A percentile compares a stretch with the other conserved stretches of the same genome.
phyloP scores from a whole-genome alignment of 2,329 filamentous ascomycete genomes.

The Fusarium coicis region DNA sequence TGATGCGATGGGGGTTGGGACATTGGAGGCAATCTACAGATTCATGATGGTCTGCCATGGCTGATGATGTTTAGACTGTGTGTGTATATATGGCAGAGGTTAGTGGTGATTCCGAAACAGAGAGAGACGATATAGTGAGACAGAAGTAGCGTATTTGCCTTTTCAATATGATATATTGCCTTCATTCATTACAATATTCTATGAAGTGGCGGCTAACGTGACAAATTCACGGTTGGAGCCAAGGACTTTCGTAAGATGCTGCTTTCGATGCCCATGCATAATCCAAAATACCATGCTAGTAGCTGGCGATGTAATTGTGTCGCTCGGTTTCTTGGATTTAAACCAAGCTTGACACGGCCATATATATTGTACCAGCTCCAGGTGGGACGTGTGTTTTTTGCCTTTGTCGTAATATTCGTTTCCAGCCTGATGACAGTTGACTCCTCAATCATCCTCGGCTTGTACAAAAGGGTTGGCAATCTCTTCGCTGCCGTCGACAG shows the following conservation, averaged over 20 bases:
- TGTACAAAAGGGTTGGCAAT: slow-evolving; percentile 94
- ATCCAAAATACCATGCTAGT: slow-evolving; percentile 21
- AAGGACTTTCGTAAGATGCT: neutral
- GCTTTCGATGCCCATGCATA: slow-evolving; percentile 1
- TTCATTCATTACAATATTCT: slow-evolving; percentile 32
- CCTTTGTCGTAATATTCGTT: slow-evolving; percentile 13
- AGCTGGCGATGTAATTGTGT: slow-evolving; percentile 9
- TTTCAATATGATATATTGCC: slow-evolving; percentile 40
- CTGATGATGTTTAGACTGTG: slow-evolving; percentile 16
- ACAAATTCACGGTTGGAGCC: slow-evolving; percentile 6
- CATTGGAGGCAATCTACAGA: slow-evolving; percentile 1
- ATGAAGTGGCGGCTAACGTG: slow-evolving; percentile 8
- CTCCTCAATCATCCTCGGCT: slow-evolving; percentile 69
- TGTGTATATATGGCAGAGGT: slow-evolving; percentile 28
- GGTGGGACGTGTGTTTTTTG: slow-evolving; percentile 1
- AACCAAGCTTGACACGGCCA: slow-evolving; percentile 3
- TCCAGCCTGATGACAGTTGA: slow-evolving; percentile 1
- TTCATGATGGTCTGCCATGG: slow-evolving; percentile 11
- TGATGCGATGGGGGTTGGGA: slow-evolving; percentile 1
- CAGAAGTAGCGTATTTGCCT: slow-evolving; percentile 23
- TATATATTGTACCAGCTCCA: neutral
- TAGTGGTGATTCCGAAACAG: slow-evolving; percentile 2
- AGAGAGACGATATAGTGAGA: slow-evolving; percentile 33
- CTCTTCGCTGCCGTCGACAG: slow-evolving; percentile 92
- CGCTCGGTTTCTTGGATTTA: slow-evolving; percentile 11